Percentiles rank a stretch among this genome's conserved stretches.
Evolutionary conservation across 345 rosid genomes (phyloP).

Genomic region (Luvunga scandens): DNA sequence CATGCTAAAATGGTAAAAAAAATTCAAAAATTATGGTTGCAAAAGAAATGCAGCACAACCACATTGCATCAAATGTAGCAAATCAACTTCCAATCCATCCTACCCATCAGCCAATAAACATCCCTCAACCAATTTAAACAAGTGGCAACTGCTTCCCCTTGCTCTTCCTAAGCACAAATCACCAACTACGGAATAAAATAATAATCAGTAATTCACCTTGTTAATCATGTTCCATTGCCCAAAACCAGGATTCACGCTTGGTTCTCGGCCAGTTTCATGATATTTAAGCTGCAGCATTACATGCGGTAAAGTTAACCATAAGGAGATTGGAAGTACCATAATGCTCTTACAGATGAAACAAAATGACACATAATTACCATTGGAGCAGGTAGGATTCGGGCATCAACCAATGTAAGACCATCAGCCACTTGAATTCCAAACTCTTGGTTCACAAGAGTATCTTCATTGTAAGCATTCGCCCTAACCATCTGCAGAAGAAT

Average conservation of each 20-base stretch:
- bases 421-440: constrained; percentile 55
- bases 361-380: constrained; percentile 27
- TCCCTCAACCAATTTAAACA: neutral
- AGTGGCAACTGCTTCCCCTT: neutral
- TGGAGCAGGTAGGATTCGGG: constrained; percentile 73
- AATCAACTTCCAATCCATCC: neutral
- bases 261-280: constrained; percentile 49
- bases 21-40: neutral
- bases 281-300: constrained; percentile 55
- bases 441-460: constrained; percentile 26
- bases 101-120: neutral
- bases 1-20: neutral
- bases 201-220: constrained; percentile 36
- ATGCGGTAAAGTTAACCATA: neutral
- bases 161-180: neutral
- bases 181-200: neutral
- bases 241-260: constrained; percentile 37
- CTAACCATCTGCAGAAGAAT: constrained; percentile 34
- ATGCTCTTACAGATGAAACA: neutral
- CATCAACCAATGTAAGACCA: constrained; percentile 41
- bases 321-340: neutral
- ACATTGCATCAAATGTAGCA: neutral
- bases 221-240: constrained; percentile 90
- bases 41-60: neutral
- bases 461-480: constrained; percentile 3